phyloP scores from a whole-genome alignment of 1,284 basidiomycete genomes.

The Boletus smithii region DNA sequence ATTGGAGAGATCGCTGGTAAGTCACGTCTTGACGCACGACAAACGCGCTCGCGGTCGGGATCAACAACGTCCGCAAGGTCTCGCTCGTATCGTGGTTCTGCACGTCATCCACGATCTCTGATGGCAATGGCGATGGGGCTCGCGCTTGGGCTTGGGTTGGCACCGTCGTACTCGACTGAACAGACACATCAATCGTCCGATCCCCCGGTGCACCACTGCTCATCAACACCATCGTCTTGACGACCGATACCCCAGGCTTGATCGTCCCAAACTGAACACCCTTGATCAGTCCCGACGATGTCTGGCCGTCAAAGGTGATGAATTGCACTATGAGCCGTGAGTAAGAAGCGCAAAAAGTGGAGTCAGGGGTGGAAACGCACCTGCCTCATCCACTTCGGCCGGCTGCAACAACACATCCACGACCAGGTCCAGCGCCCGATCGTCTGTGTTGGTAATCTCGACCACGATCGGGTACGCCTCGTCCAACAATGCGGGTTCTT shows the following conservation, averaged over 20 bases:
- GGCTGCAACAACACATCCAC: constrained; percentile 78
- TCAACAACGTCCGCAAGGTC: constrained; percentile 56
- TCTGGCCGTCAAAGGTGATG: constrained; percentile 58
- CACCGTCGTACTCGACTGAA: constrained; percentile 53
- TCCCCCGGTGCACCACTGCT: constrained; percentile 61
- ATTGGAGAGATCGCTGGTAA: constrained; percentile 43
- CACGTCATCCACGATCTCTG: too few species aligned
- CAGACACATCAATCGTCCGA: constrained; percentile 69
- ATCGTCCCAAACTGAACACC: constrained; percentile 64
- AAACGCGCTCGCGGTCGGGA: constrained; percentile 59
- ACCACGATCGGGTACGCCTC: constrained; percentile 73
- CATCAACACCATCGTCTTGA: constrained; percentile 59
- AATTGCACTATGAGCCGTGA: constrained; percentile 48
- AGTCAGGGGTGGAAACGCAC: constrained; percentile 45
- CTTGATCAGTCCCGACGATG: constrained; percentile 69
- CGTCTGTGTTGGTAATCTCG: constrained; percentile 66
- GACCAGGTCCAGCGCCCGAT: constrained; percentile 59
- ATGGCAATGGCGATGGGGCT: too few species aligned
- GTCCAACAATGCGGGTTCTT: constrained; percentile 68
- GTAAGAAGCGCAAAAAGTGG: too few species aligned
- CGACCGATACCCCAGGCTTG: constrained; percentile 48
- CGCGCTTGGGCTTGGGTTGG: too few species aligned
- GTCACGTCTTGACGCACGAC: constrained; percentile 45
- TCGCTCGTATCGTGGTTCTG: constrained; percentile 49
- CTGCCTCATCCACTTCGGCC: constrained; percentile 68